Conservation (phyloP, 2,329 filamentous ascomycete genomes). For the Rhytidhysteron rufulum region DNA sequence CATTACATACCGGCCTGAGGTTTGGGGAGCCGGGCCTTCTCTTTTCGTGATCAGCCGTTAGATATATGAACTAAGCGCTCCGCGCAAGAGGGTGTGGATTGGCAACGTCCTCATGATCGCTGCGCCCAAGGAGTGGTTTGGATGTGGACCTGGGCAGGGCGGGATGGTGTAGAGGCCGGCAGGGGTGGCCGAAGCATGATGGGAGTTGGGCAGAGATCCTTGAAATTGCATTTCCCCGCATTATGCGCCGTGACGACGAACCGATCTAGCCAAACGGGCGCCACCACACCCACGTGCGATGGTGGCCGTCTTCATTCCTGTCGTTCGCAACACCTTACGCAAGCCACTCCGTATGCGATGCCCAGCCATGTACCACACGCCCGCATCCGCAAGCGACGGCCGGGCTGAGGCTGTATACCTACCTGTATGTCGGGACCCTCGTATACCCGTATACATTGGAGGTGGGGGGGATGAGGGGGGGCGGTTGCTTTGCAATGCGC, state of each 20-base stretch:
- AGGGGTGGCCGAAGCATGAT: constrained; percentile 3
- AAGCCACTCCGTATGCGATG: not conserved
- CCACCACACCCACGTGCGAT: constrained; percentile 1
- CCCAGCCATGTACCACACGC: too few species aligned
- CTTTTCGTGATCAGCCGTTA: constrained; percentile 2
- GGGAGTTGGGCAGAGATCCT: not conserved
- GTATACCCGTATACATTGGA: too few species aligned
- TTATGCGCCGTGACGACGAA: constrained; percentile 3
- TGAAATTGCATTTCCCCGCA: constrained; percentile 4
- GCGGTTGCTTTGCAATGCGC: too few species aligned
- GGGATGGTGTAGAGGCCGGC: constrained; percentile 4
- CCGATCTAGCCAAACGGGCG: not conserved
- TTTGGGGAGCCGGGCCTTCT: constrained; percentile 1
- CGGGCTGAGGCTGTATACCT: too few species aligned
- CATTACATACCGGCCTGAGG: constrained; percentile 9
- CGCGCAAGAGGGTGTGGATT: constrained; percentile 1
- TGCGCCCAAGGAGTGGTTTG: not conserved
- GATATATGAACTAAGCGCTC: constrained; percentile 4
- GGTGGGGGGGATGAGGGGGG: too few species aligned
- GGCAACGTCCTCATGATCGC: constrained; percentile 12
- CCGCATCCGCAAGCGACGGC: too few species aligned
- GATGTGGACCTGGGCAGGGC: too few species aligned
- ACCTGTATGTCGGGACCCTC: too few species aligned
- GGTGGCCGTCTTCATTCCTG: not conserved
- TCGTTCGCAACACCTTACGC: not conserved